Conservation (phyloP, 805 yeast genomes). For the Cyberlindnera saturnus region DNA sequence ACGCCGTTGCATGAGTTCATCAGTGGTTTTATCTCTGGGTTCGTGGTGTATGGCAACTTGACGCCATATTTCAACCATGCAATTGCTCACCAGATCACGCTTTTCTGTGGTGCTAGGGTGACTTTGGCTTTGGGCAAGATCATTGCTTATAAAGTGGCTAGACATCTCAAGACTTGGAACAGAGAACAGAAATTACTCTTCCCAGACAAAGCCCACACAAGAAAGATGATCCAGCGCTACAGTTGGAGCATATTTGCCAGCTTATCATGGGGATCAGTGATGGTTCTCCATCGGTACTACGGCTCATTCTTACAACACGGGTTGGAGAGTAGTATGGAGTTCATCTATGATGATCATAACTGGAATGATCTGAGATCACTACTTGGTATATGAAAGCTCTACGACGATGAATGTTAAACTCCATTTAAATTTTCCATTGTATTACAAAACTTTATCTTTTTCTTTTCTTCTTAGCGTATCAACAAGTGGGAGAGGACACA, state of each 20-base stretch:
- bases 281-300: conserved; percentile 61
- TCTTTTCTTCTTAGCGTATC: too few relatives aligned
- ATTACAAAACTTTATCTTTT: too few relatives aligned
- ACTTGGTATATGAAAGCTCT: background rate
- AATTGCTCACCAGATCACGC: conserved; percentile 67
- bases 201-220: conserved; percentile 1
- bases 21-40: conserved; percentile 36
- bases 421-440: too few relatives aligned
- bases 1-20: conserved; percentile 19
- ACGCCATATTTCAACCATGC: conserved; percentile 30
- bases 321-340: conserved; percentile 63
- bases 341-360: conserved; percentile 55
- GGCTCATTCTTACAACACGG: conserved; percentile 58
- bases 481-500: too few relatives aligned
- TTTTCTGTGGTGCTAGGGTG: conserved; percentile 68
- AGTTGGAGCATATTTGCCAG: conserved; percentile 61
- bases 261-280: conserved; percentile 65
- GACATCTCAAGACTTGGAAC: conserved; percentile 2
- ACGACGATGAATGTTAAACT: too few relatives aligned
- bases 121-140: conserved; percentile 47
- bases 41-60: conserved; percentile 33
- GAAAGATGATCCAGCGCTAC: conserved; percentile 22
- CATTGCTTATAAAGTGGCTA: conserved; percentile 18
- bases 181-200: background rate
- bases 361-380: conserved; percentile 39